A percentile compares a stretch with the other conserved stretches of the same genome.
phyloP scores from a whole-genome alignment of 2,329 filamentous ascomycete genomes.

The Colletotrichum liaoningense region DNA sequence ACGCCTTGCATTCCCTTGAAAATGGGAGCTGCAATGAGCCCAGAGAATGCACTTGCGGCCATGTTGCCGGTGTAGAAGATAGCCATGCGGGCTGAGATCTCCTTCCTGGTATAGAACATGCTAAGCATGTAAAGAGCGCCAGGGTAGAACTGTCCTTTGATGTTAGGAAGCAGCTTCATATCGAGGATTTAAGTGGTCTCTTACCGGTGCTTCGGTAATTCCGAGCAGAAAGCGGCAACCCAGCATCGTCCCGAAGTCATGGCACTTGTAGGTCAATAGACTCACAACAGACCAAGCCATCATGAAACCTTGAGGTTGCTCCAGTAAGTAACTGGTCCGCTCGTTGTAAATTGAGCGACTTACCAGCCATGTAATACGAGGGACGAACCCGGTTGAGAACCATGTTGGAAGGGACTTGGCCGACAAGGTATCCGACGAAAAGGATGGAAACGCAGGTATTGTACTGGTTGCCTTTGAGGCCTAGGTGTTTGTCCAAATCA shows the following conservation, averaged over 20 bases:
- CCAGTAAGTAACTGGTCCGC: not conserved
- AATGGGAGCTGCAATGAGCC: conserved; percentile 56
- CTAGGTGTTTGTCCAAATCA: conserved; percentile 42
- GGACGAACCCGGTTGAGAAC: conserved; percentile 45
- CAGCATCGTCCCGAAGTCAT: conserved; percentile 29
- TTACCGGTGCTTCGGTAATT: conserved; percentile 35
- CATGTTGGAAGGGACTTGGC: conserved; percentile 47
- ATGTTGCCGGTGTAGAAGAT: conserved; percentile 57
- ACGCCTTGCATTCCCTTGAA: conserved; percentile 54
- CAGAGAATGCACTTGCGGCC: conserved; percentile 57
- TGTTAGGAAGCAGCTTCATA: not conserved
- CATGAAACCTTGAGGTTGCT: conserved; percentile 18
- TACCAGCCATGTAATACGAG: conserved; percentile 36
- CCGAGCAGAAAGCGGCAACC: conserved; percentile 36
- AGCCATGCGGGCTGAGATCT: conserved; percentile 47
- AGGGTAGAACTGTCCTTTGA: conserved; percentile 26
- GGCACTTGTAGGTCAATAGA: conserved; percentile 35
- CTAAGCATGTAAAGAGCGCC: conserved; percentile 36
- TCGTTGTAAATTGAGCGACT: not conserved
- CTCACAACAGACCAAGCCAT: conserved; percentile 36
- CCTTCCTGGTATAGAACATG: conserved; percentile 37
- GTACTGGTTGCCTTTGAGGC: conserved; percentile 43
- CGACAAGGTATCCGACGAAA: conserved; percentile 35
- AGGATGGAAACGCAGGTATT: conserved; percentile 41
- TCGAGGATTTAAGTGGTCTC: not conserved